Percentiles rank a stretch among this genome's conserved stretches.
These are phyloP conservation scores for Fusarium oxysporum DNA, from an alignment of 2,329 filamentous ascomycete species.

Conservation along the genomic window DNA sequence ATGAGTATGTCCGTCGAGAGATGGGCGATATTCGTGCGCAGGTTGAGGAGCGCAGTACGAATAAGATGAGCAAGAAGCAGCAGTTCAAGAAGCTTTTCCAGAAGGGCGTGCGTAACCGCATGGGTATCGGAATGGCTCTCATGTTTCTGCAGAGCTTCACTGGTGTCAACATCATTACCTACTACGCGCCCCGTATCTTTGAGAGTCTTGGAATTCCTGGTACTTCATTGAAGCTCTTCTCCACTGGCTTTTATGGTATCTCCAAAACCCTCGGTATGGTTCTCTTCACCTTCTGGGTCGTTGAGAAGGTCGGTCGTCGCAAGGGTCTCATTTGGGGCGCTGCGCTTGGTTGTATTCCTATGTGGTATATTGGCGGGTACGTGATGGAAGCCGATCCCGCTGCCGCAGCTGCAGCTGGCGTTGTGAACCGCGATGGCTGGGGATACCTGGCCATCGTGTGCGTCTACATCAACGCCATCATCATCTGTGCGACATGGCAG, in stretches of 20 bases:
- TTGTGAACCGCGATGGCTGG: constrained; percentile 56
- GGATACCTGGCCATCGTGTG: constrained; percentile 59
- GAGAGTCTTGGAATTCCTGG: constrained; percentile 52
- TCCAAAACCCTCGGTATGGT: constrained; percentile 53
- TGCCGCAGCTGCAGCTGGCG: constrained; percentile 57
- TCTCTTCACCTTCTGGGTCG: constrained; percentile 57
- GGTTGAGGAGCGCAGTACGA: constrained; percentile 60
- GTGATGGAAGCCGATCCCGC: constrained; percentile 50
- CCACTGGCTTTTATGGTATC: constrained; percentile 56
- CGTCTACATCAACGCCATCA: constrained; percentile 57
- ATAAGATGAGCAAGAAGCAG: constrained; percentile 45
- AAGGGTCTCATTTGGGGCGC: constrained; percentile 58
- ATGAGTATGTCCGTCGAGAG: constrained; percentile 57
- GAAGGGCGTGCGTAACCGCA: constrained; percentile 50
- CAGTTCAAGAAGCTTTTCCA: constrained; percentile 51
- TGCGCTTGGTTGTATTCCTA: constrained; percentile 53
- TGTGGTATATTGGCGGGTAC: constrained; percentile 56
- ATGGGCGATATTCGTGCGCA: constrained; percentile 69
- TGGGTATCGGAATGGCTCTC: constrained; percentile 65
- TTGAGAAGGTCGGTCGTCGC: constrained; percentile 61
- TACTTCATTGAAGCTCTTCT: constrained; percentile 50
- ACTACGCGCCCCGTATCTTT: constrained; percentile 60
- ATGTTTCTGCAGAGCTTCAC: constrained; percentile 53
- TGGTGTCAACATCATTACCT: constrained; percentile 70
- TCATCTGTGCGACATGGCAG: constrained; percentile 56